Conservation (phyloP, 345 rosid genomes). For the Hevea brasiliensis region DNA sequence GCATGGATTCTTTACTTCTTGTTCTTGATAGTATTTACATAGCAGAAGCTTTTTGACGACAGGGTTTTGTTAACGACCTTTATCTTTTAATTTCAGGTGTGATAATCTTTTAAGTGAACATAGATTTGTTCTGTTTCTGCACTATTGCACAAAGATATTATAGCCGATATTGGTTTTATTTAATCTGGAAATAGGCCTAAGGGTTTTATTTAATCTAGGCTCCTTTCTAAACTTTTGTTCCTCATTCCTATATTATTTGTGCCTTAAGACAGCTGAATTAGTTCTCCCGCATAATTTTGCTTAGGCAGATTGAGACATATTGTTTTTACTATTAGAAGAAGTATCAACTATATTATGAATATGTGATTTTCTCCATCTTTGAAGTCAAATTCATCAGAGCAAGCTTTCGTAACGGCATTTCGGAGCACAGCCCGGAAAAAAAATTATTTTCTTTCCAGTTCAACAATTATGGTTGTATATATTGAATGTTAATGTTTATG, state of each 20-base stretch:
- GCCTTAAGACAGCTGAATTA: background rate
- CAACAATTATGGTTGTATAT: background rate
- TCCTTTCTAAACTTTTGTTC: background rate
- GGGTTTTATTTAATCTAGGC: too few relatives aligned
- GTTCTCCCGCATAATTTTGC: background rate
- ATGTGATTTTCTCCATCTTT: background rate
- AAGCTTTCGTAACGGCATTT: background rate
- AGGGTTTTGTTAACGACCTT: background rate
- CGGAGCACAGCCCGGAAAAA: background rate
- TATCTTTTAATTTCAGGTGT: too few relatives aligned
- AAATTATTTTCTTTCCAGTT: background rate
- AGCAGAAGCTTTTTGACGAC: background rate
- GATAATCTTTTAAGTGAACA: too few relatives aligned
- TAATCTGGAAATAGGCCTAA: background rate
- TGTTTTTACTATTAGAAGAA: background rate
- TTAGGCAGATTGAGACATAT: background rate
- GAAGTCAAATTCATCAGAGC: background rate
- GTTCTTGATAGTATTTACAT: background rate
- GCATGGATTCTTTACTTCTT: constrained; percentile 3
- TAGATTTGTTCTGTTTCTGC: too few relatives aligned
- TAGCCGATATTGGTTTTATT: background rate
- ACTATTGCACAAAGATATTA: too few relatives aligned
- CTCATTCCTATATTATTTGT: background rate
- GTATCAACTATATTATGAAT: background rate
- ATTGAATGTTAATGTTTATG: background rate